Conservation (phyloP, 179 eudicot genomes). For the Silene coronaria region DNA sequence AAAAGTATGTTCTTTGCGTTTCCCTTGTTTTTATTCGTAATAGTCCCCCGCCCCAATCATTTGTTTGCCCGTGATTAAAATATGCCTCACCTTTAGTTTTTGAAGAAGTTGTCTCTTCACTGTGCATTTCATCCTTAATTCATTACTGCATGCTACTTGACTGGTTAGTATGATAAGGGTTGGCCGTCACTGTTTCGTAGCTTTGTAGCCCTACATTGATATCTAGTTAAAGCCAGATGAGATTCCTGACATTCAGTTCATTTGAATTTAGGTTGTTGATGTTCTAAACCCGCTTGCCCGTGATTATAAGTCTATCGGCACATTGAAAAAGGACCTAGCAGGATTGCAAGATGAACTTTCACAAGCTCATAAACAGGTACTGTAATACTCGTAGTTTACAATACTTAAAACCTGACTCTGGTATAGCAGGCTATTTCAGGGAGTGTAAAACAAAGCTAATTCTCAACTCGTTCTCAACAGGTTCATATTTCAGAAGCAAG, state of each 20-base stretch:
- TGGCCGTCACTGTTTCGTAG: too few relatives aligned
- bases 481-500: constrained; percentile 96
- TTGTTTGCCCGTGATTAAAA: too few relatives aligned
- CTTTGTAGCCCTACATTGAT: too few relatives aligned
- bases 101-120: too few relatives aligned
- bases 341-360: constrained; percentile 72
- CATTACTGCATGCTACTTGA: too few relatives aligned
- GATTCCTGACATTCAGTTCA: constrained; percentile 17
- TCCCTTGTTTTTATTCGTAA: neutral
- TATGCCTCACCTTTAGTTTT: too few relatives aligned
- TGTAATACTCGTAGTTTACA: too few relatives aligned
- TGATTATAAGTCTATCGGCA: constrained; percentile 76
- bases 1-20: constrained; percentile 40
- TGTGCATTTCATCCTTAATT: too few relatives aligned
- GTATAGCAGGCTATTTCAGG: too few relatives aligned
- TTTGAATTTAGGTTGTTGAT: constrained; percentile 65
- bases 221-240: neutral
- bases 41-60: too few relatives aligned
- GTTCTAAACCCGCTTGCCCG: constrained; percentile 88
- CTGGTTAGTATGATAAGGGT: too few relatives aligned
- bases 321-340: constrained; percentile 73
- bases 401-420: too few relatives aligned
- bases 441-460: neutral
- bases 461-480: constrained; percentile 30
- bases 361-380: constrained; percentile 72